phyloP scores from a whole-genome alignment of 2,329 filamentous ascomycete genomes.

The Xylaria hypoxylon region DNA sequence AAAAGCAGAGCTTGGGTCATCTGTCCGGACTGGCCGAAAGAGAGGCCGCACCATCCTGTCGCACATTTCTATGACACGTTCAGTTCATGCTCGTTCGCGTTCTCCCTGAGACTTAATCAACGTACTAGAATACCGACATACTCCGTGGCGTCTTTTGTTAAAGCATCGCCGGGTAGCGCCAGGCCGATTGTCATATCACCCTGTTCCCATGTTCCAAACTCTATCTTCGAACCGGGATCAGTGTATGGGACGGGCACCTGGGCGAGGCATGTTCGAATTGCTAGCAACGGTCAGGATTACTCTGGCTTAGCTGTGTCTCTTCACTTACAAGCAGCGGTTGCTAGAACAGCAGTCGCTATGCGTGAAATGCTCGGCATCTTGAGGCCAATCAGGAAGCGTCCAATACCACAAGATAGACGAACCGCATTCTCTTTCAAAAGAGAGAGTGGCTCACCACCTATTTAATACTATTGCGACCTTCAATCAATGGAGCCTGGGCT shows the following conservation, averaged over 20 bases:
- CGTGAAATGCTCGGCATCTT: constrained; percentile 49
- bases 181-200: constrained; percentile 48
- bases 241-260: constrained; percentile 47
- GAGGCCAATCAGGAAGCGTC: constrained; percentile 43
- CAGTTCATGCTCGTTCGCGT: constrained; percentile 16
- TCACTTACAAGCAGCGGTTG: constrained; percentile 48
- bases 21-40: constrained; percentile 50
- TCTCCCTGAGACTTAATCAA: constrained; percentile 4
- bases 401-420: constrained; percentile 42
- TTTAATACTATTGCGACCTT: constrained; percentile 44
- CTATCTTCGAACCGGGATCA: constrained; percentile 48
- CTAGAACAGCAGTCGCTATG: constrained; percentile 48
- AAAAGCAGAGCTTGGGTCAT: constrained; percentile 58
- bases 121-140: constrained; percentile 50
- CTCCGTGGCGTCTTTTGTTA: constrained; percentile 48
- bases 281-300: constrained; percentile 41
- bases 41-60: constrained; percentile 50
- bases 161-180: constrained; percentile 48
- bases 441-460: constrained; percentile 39
- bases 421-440: constrained; percentile 24
- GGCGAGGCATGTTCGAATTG: constrained; percentile 46
- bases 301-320: not conserved
- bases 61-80: constrained; percentile 46
- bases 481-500: constrained; percentile 37
- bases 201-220: constrained; percentile 49